Evolutionary conservation across 2,329 filamentous ascomycete genomes (phyloP), one percentile per base, ranked within the genome.

Genomic region (Nakataea oryzae): DNA sequence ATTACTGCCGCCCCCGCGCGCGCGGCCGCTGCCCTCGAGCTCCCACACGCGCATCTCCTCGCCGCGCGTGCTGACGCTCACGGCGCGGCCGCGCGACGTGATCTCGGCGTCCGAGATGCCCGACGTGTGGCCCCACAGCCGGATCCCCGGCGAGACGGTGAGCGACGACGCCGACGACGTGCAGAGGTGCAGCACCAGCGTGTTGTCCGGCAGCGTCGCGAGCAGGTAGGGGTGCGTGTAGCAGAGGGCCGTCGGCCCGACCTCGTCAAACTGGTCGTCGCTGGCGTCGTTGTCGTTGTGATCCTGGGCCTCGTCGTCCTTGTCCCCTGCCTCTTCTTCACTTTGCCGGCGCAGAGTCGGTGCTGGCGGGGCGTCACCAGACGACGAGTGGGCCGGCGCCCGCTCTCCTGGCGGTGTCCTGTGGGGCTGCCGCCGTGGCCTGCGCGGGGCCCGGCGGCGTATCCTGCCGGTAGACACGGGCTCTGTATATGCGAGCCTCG

Each of bases 101-200:
- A 96, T 90, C 69, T 96, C 88, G 9, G 90, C 91, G 34, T 90
- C 88, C 59, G 90, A 91, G 41, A 97, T 91, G 3, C 90, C 90
- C 1, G 92, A 96, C 0, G 93, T 96, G 70, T 96, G 93, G 9
- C 93, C 93, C 90, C 91, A 96, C 7, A 97, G 82, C 30, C 91
- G 83, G 65, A 86, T 87, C 1, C 89, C 90, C 0, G 85, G 76
- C 50, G 89, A 88, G 62, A 97, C 86, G 1, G 82, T 84, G 2
- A 96, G 79, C 0, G 79, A 76, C 0, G 84, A 80, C 1, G 84
- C 76, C 3, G 83, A 90, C 0, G 91, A 93, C 4, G 85, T 91
- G 67, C 93, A 90, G 34, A 96, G 80, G 70, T 95, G 89, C 41
- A 96, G 78, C 1, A 91, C 87, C 29, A 96, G 78, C 0, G 93